Evolutionary conservation across 139 green algal genomes (phyloP).

Genomic region (Asterochloris erici): DNA sequence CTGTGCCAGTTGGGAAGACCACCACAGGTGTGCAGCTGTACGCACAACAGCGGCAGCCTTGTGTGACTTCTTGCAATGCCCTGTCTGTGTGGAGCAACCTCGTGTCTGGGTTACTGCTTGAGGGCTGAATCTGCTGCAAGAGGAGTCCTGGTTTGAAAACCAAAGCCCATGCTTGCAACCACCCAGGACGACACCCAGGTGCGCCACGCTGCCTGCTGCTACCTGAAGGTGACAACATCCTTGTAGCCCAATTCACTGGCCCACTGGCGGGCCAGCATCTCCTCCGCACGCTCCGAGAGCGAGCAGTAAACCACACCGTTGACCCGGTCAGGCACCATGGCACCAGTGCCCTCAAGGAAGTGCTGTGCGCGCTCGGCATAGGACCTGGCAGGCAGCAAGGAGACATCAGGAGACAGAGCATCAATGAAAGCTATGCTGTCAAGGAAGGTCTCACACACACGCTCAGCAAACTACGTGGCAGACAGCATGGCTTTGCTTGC

Average conservation of each 20-base stretch:
- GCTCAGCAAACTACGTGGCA: too few species aligned
- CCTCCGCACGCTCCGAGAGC: constrained; percentile 78
- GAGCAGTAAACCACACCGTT: constrained; percentile 89
- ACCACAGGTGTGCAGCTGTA: too few species aligned
- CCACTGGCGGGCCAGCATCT: constrained; percentile 29
- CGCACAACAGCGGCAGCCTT: too few species aligned
- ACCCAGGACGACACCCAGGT: not conserved
- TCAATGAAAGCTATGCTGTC: too few species aligned
- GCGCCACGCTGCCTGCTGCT: not conserved
- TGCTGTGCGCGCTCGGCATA: constrained; percentile 39
- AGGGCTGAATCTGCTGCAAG: not conserved
- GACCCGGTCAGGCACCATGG: constrained; percentile 86
- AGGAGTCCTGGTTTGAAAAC: not conserved
- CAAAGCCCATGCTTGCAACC: not conserved
- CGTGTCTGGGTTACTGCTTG: too few species aligned
- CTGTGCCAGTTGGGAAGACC: too few species aligned
- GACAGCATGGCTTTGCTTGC: too few species aligned
- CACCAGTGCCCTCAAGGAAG: constrained; percentile 88
- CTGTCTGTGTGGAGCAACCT: too few species aligned
- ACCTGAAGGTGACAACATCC: constrained; percentile 45
- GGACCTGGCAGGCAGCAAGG: constrained; percentile 52
- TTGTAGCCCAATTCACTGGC: constrained; percentile 61
- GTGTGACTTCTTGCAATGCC: too few species aligned
- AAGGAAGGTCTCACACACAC: too few species aligned
- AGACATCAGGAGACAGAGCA: constrained; percentile 11